These are phyloP conservation scores for Cryphonectria parasitica DNA, from an alignment of 2,329 filamentous ascomycete genomes.

Conservation along the genomic window DNA sequence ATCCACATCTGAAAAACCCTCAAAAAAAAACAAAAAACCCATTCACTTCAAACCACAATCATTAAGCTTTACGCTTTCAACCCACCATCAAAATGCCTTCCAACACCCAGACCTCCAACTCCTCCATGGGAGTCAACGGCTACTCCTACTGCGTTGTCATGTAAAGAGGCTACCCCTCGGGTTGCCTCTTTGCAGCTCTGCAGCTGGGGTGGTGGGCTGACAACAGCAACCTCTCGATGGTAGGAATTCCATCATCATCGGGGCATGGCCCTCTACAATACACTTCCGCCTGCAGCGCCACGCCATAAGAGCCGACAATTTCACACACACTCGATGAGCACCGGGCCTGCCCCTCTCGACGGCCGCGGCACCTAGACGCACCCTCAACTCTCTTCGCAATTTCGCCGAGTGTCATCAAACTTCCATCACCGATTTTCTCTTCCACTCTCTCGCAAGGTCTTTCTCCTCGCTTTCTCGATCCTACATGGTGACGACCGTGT, in stretches of 20 bases:
- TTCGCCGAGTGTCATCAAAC: constrained; percentile 1
- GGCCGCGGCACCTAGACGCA: neutral
- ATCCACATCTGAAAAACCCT: constrained; percentile 30
- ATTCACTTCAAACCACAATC: constrained; percentile 28
- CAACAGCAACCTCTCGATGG: constrained; percentile 7
- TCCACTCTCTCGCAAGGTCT: neutral
- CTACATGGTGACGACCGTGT: constrained; percentile 12
- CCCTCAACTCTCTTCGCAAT: neutral
- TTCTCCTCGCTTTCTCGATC: neutral
- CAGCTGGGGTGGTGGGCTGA: constrained; percentile 3
- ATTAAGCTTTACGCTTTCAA: constrained; percentile 24
- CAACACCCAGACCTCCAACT: constrained; percentile 36
- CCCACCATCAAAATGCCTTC: constrained; percentile 40
- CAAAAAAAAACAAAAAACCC: constrained; percentile 27
- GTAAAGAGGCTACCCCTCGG: constrained; percentile 34
- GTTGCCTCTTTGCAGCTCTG: constrained; percentile 22
- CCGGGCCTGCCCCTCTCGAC: constrained; percentile 8
- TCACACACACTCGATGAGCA: constrained; percentile 3
- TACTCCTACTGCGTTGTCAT: constrained; percentile 41
- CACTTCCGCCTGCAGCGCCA: neutral
- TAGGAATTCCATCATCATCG: neutral
- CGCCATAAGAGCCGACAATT: constrained; percentile 5
- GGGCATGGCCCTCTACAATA: neutral
- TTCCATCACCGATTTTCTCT: constrained; percentile 1
- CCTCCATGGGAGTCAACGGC: constrained; percentile 35